A percentile compares a stretch with the other conserved stretches of the same genome.
phyloP scores from a whole-genome alignment of 495 filamentous ascomycete genomes.

The Aspergillus nidulans region DNA sequence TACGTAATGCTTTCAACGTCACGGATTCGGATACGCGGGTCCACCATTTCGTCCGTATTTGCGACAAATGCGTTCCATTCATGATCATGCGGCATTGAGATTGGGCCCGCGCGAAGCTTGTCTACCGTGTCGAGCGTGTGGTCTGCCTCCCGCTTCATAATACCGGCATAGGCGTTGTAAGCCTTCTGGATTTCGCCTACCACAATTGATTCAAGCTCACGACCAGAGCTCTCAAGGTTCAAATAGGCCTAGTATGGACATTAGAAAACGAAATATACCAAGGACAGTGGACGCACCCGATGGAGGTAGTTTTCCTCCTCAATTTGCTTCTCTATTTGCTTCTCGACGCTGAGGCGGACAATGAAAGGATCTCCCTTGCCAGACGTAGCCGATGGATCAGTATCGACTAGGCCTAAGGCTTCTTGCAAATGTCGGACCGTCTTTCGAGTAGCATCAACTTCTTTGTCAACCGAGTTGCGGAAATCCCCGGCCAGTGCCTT shows the following conservation, averaged over 20 bases:
- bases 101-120: constrained; percentile 74
- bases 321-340: constrained; percentile 84
- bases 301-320: constrained; percentile 98
- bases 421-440: constrained; percentile 78
- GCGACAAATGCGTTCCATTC: constrained; percentile 87
- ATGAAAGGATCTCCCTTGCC: constrained; percentile 92
- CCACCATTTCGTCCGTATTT: constrained; percentile 80
- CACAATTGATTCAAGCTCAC: constrained; percentile 91
- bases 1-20: constrained; percentile 82
- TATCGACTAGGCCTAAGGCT: constrained; percentile 68
- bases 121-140: constrained; percentile 73
- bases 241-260: constrained; percentile 66
- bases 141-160: constrained; percentile 85
- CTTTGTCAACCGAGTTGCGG: constrained; percentile 68
- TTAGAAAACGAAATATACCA: constrained; percentile 22
- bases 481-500: constrained; percentile 89
- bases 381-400: constrained; percentile 66
- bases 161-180: constrained; percentile 85
- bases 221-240: constrained; percentile 90
- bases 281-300: constrained; percentile 53
- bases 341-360: constrained; percentile 75
- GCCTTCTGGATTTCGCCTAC: constrained; percentile 96
- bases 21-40: constrained; percentile 75
- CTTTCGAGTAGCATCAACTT: constrained; percentile 52
- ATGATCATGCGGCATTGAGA: constrained; percentile 83